Evolutionary conservation across 1,284 basidiomycete genomes (phyloP).

Genomic region (Moesziomyces globuligerus): DNA sequence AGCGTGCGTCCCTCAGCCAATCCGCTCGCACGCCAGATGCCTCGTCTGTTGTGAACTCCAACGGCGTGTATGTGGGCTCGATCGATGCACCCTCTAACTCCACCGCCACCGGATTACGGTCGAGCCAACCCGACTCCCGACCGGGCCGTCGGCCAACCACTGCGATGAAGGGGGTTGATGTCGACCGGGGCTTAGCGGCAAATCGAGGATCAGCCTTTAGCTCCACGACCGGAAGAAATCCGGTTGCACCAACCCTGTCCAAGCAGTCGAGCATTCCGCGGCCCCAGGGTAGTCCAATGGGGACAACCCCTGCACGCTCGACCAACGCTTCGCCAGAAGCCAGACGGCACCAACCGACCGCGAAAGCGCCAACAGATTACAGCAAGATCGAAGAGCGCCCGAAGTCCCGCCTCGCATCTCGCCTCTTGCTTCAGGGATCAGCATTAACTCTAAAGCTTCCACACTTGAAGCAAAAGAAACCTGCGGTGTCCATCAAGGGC

Average conservation of each 20-base stretch:
- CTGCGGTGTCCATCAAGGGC: neutral
- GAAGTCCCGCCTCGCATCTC: conserved; percentile 22
- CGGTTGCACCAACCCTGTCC: neutral
- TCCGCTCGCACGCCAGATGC: conserved; percentile 1
- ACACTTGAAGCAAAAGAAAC: conserved; percentile 16
- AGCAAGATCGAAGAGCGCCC: conserved; percentile 19
- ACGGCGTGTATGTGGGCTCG: neutral
- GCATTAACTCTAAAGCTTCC: conserved; percentile 21
- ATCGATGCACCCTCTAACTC: neutral
- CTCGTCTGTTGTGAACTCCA: neutral
- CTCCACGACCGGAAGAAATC: neutral
- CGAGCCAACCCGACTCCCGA: neutral
- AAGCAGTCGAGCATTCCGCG: neutral
- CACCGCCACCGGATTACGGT: neutral
- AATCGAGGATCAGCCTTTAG: neutral
- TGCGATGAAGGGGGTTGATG: neutral
- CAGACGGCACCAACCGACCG: too few species aligned
- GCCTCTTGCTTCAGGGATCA: conserved; percentile 19
- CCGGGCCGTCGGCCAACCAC: neutral
- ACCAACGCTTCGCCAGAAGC: neutral
- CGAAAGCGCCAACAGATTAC: conserved; percentile 17
- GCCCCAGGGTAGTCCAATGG: neutral
- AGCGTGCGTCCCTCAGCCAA: neutral
- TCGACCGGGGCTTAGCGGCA: neutral
- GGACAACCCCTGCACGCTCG: neutral